phyloP scores from a whole-genome alignment of 768 basidiomycete genomes.

The Boletus insuetus region DNA sequence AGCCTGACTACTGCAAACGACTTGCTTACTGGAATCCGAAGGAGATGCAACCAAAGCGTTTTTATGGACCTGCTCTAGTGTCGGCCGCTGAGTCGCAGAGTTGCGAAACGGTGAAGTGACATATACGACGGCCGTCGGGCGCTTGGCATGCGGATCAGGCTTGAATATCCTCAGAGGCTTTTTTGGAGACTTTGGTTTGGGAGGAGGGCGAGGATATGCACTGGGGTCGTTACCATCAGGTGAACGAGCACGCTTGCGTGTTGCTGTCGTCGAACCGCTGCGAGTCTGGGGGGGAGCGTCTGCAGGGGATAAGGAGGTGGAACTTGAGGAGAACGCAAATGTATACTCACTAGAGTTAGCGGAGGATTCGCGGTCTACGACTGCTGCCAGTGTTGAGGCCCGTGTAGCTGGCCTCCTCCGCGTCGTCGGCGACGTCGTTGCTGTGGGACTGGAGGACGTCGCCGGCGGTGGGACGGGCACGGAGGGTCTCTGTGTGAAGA shows the following conservation, averaged over 20 bases:
- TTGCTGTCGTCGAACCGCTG: slow-evolving; percentile 9
- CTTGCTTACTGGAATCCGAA: slow-evolving; percentile 25
- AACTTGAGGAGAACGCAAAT: background rate
- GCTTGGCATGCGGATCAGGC: slow-evolving; percentile 4
- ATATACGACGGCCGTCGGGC: slow-evolving; percentile 2
- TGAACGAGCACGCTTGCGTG: slow-evolving; percentile 29
- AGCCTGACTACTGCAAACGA: slow-evolving; percentile 65
- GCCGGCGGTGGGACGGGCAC: slow-evolving; percentile 12
- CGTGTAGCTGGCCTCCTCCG: slow-evolving; percentile 12
- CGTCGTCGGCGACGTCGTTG: slow-evolving; percentile 2
- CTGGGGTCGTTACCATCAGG: slow-evolving; percentile 12
- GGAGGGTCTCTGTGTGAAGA: slow-evolving; percentile 39
- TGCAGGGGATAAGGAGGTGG: slow-evolving; percentile 9
- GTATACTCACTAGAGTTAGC: slow-evolving; percentile 19
- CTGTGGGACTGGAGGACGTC: background rate
- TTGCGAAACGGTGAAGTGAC: slow-evolving; percentile 21
- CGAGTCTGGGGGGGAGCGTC: slow-evolving; percentile 8
- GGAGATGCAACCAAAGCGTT: slow-evolving; percentile 13
- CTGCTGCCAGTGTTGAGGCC: background rate
- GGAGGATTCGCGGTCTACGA: background rate
- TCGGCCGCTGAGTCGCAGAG: slow-evolving; percentile 24
- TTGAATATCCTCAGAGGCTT: slow-evolving; percentile 20
- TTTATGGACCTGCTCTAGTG: slow-evolving; percentile 1
- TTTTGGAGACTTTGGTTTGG: slow-evolving; percentile 20
- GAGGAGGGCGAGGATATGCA: background rate